Base-by-base conservation (phyloP, 306 rosid species). In the Vigna trinervia region DNA sequence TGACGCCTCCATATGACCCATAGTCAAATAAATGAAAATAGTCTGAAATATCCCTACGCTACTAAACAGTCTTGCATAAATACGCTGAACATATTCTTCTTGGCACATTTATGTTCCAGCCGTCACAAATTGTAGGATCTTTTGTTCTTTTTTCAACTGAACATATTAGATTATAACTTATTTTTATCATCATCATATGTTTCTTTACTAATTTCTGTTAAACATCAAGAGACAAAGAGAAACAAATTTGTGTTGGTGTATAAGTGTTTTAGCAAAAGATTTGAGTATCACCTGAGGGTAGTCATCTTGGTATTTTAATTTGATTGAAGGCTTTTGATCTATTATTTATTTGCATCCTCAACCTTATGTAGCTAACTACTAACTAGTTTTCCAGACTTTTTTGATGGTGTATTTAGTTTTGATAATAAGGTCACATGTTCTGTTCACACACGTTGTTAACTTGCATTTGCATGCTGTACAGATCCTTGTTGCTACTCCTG, bases 401-500 rank as follows among this genome's bases (percentile, higher is more conserved):
- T 66, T 67, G 36, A 30, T 66, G 13, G 56, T 46, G 6, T 68
- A 6, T 46, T 68, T 20, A 12, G 14, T 68, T 67, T 14, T 48
- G n/a, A 53, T 45, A 34, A 34, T 34, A 46, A 68, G 22, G 22
- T 13, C 48, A 19, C 36, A 12, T 68, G 39, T 7, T 68, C 57
- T 46, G 23, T 46, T 68, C 57, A 22, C 41, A 12, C 12, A 5
- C 73, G 28, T 53, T 82, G 46, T 73, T 20, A 66, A 32, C 67
- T 66, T 81, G 57, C 57, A 46, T 77, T 65, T 81, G 68, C 53
- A 41, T 79, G 60, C 28, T 78, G 56, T 77, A 47, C 95, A 95
- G 99, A 90, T 95, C 92, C 97, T 95, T 75, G 97, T 95, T 58
- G 99, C 99, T 47, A 95, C 99, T 23, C 99, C 99, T 58, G 99